Evolutionary conservation across 2,329 filamentous ascomycete genomes (phyloP), one percentile per base, ranked within the genome.

Genomic region (Polychaeton citri): DNA sequence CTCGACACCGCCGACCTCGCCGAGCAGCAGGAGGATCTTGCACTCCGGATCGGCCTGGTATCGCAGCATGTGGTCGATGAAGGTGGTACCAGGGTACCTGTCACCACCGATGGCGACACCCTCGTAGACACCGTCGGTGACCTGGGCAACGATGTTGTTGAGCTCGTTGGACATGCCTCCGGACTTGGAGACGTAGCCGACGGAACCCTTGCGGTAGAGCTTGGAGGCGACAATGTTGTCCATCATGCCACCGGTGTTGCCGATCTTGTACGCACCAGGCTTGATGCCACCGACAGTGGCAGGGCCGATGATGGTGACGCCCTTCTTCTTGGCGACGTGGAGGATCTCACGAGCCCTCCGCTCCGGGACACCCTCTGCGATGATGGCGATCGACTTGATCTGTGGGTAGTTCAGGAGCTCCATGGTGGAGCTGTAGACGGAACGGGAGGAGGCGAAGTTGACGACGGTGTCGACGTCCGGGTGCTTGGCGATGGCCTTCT

Each of bases 221-320:
- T 98, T 98, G 63, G 90, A 96, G 52, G 90, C 86, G 47, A 98
- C 90, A 57, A 98, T 98, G 77, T 98, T 98, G 76, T 98, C 90
- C 90, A 98, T 98, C 90, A 98, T 98, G 66, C 90, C 90, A 76
- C 90, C 90, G 55, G 90, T 98, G 76, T 98, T 98, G 63, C 90
- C 90, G 49, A 98, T 98, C 78, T 96, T 98, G 82, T 88, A 98
- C 63, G 83, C 84, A 64, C 90, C 90, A 44, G 90, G 90, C 78
- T 96, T 98, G 71, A 98, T 96, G 57, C 90, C 90, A 76, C 90
- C 90, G 45, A 98, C 90, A 38, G 90, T 98, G 54, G 90, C 90
- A 47, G 90, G 90, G 48, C 90, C 90, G 59, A 98, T 95, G 64
- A 98, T 98, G 65, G 87, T 95, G 61, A 98, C 81, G 45, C 88